phyloP scores from a whole-genome alignment of 2,329 filamentous ascomycete species.

The Colletotrichum trifolii region DNA sequence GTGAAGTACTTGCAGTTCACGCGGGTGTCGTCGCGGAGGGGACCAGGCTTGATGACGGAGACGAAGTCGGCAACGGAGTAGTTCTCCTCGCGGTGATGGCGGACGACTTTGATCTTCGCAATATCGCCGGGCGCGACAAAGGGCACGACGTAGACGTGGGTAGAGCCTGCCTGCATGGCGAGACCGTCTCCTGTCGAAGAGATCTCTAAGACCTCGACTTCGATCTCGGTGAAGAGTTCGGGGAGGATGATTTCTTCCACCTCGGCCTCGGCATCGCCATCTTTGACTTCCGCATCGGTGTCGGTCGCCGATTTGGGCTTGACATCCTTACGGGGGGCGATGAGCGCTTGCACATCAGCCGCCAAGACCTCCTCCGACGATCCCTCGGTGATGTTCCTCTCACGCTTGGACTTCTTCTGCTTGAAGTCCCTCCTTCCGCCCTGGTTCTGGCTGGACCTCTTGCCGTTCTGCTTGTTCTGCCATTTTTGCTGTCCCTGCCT shows the following conservation, averaged over 20 bases:
- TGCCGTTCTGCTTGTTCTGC: conserved; percentile 33
- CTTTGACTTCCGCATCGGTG: conserved; percentile 43
- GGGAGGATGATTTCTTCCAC: conserved; percentile 58
- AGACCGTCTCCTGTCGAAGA: conserved; percentile 95
- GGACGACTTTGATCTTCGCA: conserved; percentile 81
- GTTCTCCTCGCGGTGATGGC: conserved; percentile 71
- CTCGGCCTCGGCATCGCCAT: conserved; percentile 39
- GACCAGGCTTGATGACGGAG: conserved; percentile 78
- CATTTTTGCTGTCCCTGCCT: conserved; percentile 14
- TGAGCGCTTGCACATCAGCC: conserved; percentile 69
- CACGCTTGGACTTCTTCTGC: conserved; percentile 66
- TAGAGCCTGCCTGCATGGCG: conserved; percentile 73
- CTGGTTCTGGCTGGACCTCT: conserved; percentile 36
- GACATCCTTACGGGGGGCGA: conserved; percentile 54
- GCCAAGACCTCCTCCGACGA: conserved; percentile 75
- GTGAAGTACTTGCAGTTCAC: conserved; percentile 89
- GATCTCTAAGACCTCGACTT: conserved; percentile 83
- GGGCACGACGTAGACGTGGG: conserved; percentile 83
- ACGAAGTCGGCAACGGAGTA: conserved; percentile 87
- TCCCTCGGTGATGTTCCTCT: conserved; percentile 70
- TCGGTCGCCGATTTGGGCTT: conserved; percentile 43
- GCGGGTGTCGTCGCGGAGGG: conserved; percentile 79
- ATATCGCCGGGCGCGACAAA: conserved; percentile 89
- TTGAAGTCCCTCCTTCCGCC: conserved; percentile 42
- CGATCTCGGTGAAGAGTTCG: conserved; percentile 77